phyloP scores from a whole-genome alignment of 768 basidiomycete species.

The Pleurotus tuber-regium region DNA sequence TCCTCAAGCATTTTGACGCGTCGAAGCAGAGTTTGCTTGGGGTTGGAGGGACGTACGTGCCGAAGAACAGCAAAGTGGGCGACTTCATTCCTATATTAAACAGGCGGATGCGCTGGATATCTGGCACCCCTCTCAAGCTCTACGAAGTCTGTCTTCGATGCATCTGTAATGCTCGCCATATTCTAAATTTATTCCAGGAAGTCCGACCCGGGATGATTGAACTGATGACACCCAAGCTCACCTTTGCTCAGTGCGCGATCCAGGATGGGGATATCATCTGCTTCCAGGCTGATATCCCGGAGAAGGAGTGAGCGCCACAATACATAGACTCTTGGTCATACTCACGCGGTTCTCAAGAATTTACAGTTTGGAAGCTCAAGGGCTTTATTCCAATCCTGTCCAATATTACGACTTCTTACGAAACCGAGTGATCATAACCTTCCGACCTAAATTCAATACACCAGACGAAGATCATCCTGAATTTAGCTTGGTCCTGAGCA shows the following conservation, averaged over 20 bases:
- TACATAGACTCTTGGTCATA: slow-evolving; percentile 11
- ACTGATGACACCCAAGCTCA: slow-evolving; percentile 91
- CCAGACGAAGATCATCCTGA: slow-evolving; percentile 72
- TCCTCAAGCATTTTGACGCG: slow-evolving; percentile 97
- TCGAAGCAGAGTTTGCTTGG: slow-evolving; percentile 86
- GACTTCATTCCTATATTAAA: slow-evolving; percentile 84
- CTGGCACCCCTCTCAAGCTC: slow-evolving; percentile 88
- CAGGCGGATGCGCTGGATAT: slow-evolving; percentile 92
- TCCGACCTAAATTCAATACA: slow-evolving; percentile 91
- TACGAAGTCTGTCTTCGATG: slow-evolving; percentile 80
- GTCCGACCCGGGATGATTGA: slow-evolving; percentile 99
- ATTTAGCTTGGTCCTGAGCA: slow-evolving; percentile 88
- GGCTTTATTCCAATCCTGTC: slow-evolving; percentile 84
- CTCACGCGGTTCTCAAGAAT: slow-evolving; percentile 43
- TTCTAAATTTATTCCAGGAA: slow-evolving; percentile 54
- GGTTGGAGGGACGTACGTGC: slow-evolving; percentile 85
- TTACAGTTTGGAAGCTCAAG: slow-evolving; percentile 85
- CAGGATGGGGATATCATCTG: slow-evolving; percentile 99
- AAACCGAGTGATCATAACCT: slow-evolving; percentile 93
- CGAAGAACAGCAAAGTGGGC: slow-evolving; percentile 81
- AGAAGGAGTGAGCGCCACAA: slow-evolving; percentile 78
- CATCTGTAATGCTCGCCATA: background rate
- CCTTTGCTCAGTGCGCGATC: slow-evolving; percentile 96
- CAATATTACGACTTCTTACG: slow-evolving; percentile 98
- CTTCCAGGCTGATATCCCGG: slow-evolving; percentile 94